phyloP scores from a whole-genome alignment of 768 basidiomycete species.

The Brasilioporus rufonigricans region DNA sequence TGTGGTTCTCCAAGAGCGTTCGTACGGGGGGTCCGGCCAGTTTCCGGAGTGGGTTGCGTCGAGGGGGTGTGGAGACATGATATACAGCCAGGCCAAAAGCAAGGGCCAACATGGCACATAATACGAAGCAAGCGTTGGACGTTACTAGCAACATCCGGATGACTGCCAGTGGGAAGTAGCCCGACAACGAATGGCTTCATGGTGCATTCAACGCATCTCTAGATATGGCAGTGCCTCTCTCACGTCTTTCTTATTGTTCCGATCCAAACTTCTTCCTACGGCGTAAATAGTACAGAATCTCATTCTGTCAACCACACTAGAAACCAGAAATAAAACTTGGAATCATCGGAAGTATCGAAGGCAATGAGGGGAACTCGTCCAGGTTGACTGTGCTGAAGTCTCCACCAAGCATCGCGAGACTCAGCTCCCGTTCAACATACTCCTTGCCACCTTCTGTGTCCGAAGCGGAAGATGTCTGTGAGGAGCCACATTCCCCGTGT shows the following conservation, averaged over 20 bases:
- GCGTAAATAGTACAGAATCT: background rate
- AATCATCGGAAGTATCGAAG: slow-evolving; percentile 31
- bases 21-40: slow-evolving; percentile 61
- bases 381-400: slow-evolving; percentile 42
- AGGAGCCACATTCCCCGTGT: slow-evolving; percentile 5
- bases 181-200: too few relatives aligned
- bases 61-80: slow-evolving; percentile 25
- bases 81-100: slow-evolving; percentile 23
- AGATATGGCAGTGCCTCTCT: background rate
- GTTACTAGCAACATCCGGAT: background rate
- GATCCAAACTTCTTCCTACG: background rate
- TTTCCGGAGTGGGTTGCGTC: slow-evolving; percentile 44
- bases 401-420: slow-evolving; percentile 31
- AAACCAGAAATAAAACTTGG: slow-evolving; percentile 30
- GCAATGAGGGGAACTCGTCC: slow-evolving; percentile 47
- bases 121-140: slow-evolving; percentile 5
- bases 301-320: slow-evolving; percentile 6
- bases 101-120: slow-evolving; percentile 10
- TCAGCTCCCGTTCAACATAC: slow-evolving; percentile 12
- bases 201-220: background rate
- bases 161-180: too few relatives aligned
- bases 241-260: background rate
- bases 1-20: slow-evolving; percentile 51
- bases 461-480: background rate
- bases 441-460: slow-evolving; percentile 10